Conservation (phyloP, 805 yeast genomes). For the Lachancea meyersii region DNA sequence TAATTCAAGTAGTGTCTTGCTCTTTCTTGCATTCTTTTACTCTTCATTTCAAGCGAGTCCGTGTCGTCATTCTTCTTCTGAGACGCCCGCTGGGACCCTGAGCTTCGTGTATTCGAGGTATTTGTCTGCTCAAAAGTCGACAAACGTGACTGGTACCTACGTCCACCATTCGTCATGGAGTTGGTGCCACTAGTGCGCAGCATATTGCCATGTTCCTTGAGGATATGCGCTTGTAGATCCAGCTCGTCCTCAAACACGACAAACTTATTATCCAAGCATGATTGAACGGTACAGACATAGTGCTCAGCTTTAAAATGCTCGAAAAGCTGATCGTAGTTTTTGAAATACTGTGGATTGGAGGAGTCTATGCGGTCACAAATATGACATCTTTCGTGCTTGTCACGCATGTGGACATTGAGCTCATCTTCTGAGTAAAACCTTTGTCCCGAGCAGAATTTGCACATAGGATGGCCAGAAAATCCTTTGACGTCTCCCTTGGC, state of each 20-base stretch:
- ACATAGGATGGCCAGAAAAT: constrained; percentile 82
- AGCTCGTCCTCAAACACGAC: constrained; percentile 85
- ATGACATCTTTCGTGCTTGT: constrained; percentile 80
- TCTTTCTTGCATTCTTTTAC: constrained; percentile 68
- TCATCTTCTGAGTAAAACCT: constrained; percentile 88
- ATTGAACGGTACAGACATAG: constrained; percentile 66
- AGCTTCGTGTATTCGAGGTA: constrained; percentile 16
- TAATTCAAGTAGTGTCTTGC: constrained; percentile 73
- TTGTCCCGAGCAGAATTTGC: constrained; percentile 68
- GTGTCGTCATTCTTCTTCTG: constrained; percentile 29
- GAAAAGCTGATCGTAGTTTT: constrained; percentile 66
- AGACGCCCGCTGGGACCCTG: constrained; percentile 17
- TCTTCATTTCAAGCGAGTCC: constrained; percentile 42
- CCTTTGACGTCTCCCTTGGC: constrained; percentile 69
- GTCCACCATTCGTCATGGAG: constrained; percentile 22
- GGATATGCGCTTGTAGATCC: constrained; percentile 82
- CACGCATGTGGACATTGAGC: constrained; percentile 71
- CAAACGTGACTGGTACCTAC: constrained; percentile 50
- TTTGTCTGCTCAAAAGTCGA: constrained; percentile 47
- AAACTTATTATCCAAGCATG: constrained; percentile 82
- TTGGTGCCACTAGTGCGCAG: constrained; percentile 38
- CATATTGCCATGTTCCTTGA: constrained; percentile 68
- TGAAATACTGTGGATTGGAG: constrained; percentile 64
- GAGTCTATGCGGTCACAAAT: constrained; percentile 72
- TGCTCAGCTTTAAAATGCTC: constrained; percentile 71